A percentile compares a stretch with the other conserved stretches of the same genome.
These are phyloP conservation scores for Aspergillus puulaauensis DNA, from an alignment of 2,329 filamentous ascomycete genomes.

Conservation along the genomic window DNA sequence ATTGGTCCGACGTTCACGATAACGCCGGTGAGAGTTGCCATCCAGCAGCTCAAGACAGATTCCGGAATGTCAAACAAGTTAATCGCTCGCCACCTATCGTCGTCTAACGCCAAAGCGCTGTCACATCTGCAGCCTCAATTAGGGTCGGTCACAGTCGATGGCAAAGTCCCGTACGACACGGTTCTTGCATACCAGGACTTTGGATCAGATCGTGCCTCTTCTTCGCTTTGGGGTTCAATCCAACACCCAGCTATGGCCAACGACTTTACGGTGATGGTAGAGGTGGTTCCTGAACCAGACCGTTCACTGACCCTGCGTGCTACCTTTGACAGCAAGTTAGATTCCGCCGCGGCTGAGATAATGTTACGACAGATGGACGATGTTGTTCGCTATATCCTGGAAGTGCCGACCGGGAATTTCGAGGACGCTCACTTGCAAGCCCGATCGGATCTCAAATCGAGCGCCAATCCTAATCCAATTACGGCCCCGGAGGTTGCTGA, in stretches of 20 bases:
- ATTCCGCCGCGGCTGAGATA: conserved; percentile 21
- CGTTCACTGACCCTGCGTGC: conserved; percentile 28
- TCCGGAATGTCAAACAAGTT: conserved; percentile 15
- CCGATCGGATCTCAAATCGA: conserved; percentile 18
- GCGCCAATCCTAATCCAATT: conserved; percentile 17
- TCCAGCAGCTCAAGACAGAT: conserved; percentile 15
- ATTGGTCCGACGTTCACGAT: conserved; percentile 38
- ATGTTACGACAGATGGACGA: conserved; percentile 29
- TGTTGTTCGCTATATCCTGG: conserved; percentile 26
- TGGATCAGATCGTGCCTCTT: conserved; percentile 15
- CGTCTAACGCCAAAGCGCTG: conserved; percentile 21
- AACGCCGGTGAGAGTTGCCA: conserved; percentile 32
- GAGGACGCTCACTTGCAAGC: conserved; percentile 17
- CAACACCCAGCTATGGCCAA: conserved; percentile 29
- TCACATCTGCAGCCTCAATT: conserved; percentile 25
- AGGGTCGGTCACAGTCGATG: conserved; percentile 24
- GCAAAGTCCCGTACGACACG: conserved; percentile 36
- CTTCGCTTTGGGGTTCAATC: conserved; percentile 19
- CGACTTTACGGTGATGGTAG: conserved; percentile 34
- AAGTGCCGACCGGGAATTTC: conserved; percentile 22
- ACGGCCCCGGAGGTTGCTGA: conserved; percentile 11
- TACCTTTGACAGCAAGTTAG: conserved; percentile 26
- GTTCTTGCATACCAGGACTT: conserved; percentile 37
- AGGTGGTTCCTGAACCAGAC: conserved; percentile 27
- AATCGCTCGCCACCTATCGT: conserved; percentile 26